These are phyloP conservation scores for Athelia sp. DNA, from an alignment of 1,284 basidiomycete species.

Conservation along the genomic window DNA sequence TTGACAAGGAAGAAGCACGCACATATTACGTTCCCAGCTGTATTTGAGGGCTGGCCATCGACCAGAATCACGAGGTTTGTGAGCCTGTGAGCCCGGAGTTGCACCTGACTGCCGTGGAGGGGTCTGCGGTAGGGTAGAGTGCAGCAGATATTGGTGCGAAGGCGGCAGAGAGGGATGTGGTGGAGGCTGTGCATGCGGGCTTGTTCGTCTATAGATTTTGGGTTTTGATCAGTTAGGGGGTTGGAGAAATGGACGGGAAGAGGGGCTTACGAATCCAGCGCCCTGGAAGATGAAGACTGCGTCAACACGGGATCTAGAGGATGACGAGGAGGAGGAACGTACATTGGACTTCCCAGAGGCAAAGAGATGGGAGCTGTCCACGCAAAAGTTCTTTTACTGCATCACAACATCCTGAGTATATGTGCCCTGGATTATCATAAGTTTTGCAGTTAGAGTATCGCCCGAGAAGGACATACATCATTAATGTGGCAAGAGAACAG, in stretches of 20 bases:
- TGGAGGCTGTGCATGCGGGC: slow-evolving; percentile 15
- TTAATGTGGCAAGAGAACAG: too few relatives aligned
- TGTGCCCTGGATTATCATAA: neutral
- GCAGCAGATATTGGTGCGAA: slow-evolving; percentile 16
- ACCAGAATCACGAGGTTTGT: neutral
- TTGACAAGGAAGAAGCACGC: neutral
- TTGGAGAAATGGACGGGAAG: too few relatives aligned
- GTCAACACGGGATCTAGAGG: neutral
- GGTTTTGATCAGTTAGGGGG: too few relatives aligned
- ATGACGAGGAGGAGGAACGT: neutral
- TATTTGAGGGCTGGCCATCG: neutral
- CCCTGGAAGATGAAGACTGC: neutral
- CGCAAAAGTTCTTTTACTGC: neutral
- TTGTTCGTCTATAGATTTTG: neutral
- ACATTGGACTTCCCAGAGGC: slow-evolving; percentile 1
- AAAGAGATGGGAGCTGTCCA: neutral
- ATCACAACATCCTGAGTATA: neutral
- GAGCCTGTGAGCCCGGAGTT: neutral
- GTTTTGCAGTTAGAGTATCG: too few relatives aligned
- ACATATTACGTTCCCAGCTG: neutral
- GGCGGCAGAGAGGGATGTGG: slow-evolving; percentile 13
- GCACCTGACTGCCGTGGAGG: neutral
- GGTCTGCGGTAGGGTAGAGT: neutral
- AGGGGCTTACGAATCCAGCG: neutral
- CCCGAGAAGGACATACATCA: too few relatives aligned